Percentiles rank a stretch among this genome's conserved stretches.
Evolutionary conservation across 2,329 filamentous ascomycete genomes (phyloP).

Genomic region (Neurospora sp.): DNA sequence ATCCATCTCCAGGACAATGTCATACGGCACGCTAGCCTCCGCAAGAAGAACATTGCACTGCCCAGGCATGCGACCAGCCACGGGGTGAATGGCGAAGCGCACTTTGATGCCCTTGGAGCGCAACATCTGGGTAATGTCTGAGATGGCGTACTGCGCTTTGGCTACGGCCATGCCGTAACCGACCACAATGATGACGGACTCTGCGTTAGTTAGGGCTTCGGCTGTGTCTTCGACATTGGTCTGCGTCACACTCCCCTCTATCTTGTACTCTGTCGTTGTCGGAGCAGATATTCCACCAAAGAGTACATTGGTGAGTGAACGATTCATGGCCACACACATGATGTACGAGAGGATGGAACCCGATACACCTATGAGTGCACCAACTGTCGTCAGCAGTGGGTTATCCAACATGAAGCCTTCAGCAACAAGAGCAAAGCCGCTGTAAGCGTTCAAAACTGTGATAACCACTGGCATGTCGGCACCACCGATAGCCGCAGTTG

Average conservation of each 20-base stretch:
- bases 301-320: slow-evolving; percentile 77
- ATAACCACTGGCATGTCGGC: slow-evolving; percentile 91
- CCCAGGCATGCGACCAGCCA: slow-evolving; percentile 85
- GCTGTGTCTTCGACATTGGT: slow-evolving; percentile 73
- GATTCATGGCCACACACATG: slow-evolving; percentile 84
- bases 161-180: slow-evolving; percentile 93
- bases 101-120: slow-evolving; percentile 70
- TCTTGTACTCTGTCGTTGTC: slow-evolving; percentile 55
- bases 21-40: slow-evolving; percentile 80
- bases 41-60: slow-evolving; percentile 88
- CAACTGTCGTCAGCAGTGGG: slow-evolving; percentile 72
- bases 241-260: slow-evolving; percentile 69
- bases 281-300: slow-evolving; percentile 71
- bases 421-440: slow-evolving; percentile 79
- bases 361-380: slow-evolving; percentile 77
- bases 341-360: slow-evolving; percentile 85
- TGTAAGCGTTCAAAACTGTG: slow-evolving; percentile 83
- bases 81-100: slow-evolving; percentile 82
- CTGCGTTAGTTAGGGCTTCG: slow-evolving; percentile 63
- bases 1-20: slow-evolving; percentile 91
- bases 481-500: slow-evolving; percentile 81
- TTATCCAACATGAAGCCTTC: slow-evolving; percentile 91
- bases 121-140: slow-evolving; percentile 66
- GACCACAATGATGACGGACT: slow-evolving; percentile 81
- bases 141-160: slow-evolving; percentile 85